Base-by-base conservation (phyloP, 257 asterid genomes). In the Solanum megistacrolobum region DNA sequence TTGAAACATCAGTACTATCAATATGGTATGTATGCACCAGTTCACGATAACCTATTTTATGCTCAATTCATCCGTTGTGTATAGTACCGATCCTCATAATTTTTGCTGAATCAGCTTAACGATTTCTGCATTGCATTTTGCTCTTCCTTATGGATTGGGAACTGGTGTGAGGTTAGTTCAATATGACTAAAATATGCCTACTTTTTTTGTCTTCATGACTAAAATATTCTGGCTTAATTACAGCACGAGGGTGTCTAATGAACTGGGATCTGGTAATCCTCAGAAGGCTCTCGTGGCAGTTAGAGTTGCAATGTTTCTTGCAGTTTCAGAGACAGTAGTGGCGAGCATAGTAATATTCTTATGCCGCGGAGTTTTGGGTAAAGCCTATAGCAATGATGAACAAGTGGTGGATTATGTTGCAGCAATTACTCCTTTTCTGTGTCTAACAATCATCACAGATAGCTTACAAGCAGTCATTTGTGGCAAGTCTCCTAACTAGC, bases 1-100 rank as follows among this genome's bases (percentile, higher is more conserved):
- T 95, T n/a, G 91, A 95, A 84, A 94, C 98, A 60, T 92, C 98
- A 69, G 94, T 95, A 12, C 88, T 95, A 16, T 92, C 95, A 14
- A 90, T 94, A 83, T 93, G 98, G 98, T 93, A 92, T 9, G 66
- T 14, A 16, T 78, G 62, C 84, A 39, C 84, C 62, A 71, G 25
- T 29, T 12, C 55, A 36, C 3, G 0, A 12, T 39, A 41, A 46
- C 29, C 84, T 29, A 16, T 68, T 35, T 60, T 35, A 41, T 84
- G 76, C 9, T 21, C 31, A 4, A 7, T 29, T 58, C 35, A 2
- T 84, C 1, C 18, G 2, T 23, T 36, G 13, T 84, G 34, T 82
- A 25, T 84, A 65, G 25, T 27, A n/a, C 76, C 2, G 18, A 35
- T 66, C 21, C 83, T 65, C 75, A 6, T 43, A 27, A 27, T 23